A percentile compares a stretch with the other conserved stretches of the same genome.
Conservation (phyloP, 2,329 filamentous ascomycete species). For the Nemania diffusa region DNA sequence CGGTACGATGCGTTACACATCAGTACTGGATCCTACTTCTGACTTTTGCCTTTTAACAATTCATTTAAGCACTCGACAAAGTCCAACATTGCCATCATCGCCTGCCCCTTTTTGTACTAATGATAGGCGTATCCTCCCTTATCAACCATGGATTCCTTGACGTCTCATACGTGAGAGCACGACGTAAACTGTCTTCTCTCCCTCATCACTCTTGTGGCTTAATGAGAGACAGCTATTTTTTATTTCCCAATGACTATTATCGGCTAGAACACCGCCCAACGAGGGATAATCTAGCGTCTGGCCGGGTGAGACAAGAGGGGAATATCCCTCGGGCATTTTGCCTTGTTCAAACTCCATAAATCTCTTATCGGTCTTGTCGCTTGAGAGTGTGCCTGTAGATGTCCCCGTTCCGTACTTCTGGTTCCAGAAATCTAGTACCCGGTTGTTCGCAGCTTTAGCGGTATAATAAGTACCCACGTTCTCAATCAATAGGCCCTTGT, state of each 20-base stretch:
- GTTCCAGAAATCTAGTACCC: conserved; percentile 31
- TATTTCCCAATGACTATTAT: conserved; percentile 26
- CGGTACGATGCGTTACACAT: background rate
- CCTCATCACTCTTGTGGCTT: background rate
- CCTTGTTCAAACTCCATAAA: background rate
- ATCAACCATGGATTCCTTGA: conserved; percentile 25
- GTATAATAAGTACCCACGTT: conserved; percentile 26
- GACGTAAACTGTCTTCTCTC: conserved; percentile 15
- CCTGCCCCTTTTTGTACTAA: background rate
- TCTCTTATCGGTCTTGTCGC: background rate
- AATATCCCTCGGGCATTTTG: background rate
- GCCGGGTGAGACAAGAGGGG: background rate
- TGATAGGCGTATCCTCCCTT: background rate
- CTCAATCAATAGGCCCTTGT: conserved; percentile 15
- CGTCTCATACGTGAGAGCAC: conserved; percentile 14
- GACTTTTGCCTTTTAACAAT: background rate
- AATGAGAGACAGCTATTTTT: conserved; percentile 26
- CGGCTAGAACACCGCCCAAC: conserved; percentile 13
- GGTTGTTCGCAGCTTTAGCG: conserved; percentile 27
- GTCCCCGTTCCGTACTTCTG: conserved; percentile 24
- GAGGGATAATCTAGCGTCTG: background rate
- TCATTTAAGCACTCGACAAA: background rate
- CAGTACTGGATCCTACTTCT: too few relatives aligned
- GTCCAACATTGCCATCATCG: too few relatives aligned
- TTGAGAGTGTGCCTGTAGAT: background rate